Conservation (phyloP, 805 yeast species). For the Candida coquimbonensis region DNA sequence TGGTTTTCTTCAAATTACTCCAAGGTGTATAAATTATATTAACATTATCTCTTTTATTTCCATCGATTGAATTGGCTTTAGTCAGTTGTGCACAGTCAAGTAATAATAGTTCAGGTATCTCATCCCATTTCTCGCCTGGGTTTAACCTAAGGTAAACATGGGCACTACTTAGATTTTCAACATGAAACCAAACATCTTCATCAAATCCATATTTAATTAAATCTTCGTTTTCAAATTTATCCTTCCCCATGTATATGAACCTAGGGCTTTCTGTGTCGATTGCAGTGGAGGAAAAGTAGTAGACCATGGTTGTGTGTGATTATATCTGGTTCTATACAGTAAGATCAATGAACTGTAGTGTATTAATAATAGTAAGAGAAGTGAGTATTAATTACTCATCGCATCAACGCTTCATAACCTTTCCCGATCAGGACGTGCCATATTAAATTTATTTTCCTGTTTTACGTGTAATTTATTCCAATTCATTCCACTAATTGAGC, state of each 20-base stretch:
- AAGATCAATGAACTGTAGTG: too few relatives aligned
- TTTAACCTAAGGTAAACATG: conserved; percentile 62
- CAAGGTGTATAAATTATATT: conserved; percentile 71
- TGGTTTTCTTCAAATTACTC: conserved; percentile 57
- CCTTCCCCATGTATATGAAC: conserved; percentile 60
- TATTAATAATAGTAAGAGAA: too few relatives aligned
- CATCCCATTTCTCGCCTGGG: conserved; percentile 37
- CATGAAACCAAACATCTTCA: conserved; percentile 75
- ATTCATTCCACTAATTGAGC: too few relatives aligned
- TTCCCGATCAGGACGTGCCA: not conserved
- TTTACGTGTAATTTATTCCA: not conserved
- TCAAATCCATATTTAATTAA: conserved; percentile 58
- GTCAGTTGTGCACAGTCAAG: conserved; percentile 62
- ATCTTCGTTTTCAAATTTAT: conserved; percentile 61
- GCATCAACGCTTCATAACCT: not conserved
- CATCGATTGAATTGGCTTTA: conserved; percentile 71
- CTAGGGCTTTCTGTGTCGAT: conserved; percentile 27
- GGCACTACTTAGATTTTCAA: conserved; percentile 68
- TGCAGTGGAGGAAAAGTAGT: conserved; percentile 34
- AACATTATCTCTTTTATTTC: conserved; percentile 60
- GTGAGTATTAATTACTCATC: not conserved
- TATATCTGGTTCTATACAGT: too few relatives aligned
- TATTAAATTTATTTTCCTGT: not conserved
- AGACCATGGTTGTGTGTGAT: conserved; percentile 29
- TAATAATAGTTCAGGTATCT: conserved; percentile 46